Conservation (phyloP, 805 yeast species). For the Komagataella kurtzmanii region DNA sequence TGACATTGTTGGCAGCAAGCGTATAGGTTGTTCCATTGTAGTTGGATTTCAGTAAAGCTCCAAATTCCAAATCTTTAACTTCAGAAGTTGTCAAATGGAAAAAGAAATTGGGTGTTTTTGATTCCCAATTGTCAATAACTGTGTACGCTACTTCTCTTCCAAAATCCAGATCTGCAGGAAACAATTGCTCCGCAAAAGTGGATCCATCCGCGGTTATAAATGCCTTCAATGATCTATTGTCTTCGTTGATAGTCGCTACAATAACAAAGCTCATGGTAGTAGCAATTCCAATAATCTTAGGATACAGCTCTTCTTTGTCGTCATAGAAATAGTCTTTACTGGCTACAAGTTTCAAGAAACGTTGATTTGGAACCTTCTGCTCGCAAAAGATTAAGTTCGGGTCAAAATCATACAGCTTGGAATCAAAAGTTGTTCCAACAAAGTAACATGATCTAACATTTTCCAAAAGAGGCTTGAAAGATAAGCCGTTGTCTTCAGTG, state of each 20-base stretch:
- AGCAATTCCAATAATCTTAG: constrained; percentile 60
- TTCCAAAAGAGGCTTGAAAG: constrained; percentile 40
- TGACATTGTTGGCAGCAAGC: constrained; percentile 52
- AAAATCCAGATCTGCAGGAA: constrained; percentile 56
- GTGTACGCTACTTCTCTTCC: constrained; percentile 64
- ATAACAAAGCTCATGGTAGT: constrained; percentile 57
- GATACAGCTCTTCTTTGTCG: constrained; percentile 28
- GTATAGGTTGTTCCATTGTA: constrained; percentile 85
- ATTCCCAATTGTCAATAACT: constrained; percentile 36
- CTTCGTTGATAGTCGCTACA: constrained; percentile 47
- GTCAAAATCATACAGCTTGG: constrained; percentile 13
- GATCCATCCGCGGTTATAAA: constrained; percentile 69
- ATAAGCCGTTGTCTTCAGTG: constrained; percentile 55
- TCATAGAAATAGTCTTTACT: constrained; percentile 38
- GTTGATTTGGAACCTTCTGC: constrained; percentile 19
- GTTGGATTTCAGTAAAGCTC: constrained; percentile 76
- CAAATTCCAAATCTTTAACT: constrained; percentile 43
- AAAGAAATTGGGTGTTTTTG: constrained; percentile 59
- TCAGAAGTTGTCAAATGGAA: constrained; percentile 67
- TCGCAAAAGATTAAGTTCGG: constrained; percentile 56
- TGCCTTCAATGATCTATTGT: constrained; percentile 40
- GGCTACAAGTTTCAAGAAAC: constrained; percentile 19
- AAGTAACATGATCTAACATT: constrained; percentile 53
- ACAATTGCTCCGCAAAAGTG: constrained; percentile 62
- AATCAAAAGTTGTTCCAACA: constrained; percentile 39